These are phyloP conservation scores for Suillus subalutaceus DNA, from an alignment of 768 basidiomycete genomes.

Conservation along the genomic window DNA sequence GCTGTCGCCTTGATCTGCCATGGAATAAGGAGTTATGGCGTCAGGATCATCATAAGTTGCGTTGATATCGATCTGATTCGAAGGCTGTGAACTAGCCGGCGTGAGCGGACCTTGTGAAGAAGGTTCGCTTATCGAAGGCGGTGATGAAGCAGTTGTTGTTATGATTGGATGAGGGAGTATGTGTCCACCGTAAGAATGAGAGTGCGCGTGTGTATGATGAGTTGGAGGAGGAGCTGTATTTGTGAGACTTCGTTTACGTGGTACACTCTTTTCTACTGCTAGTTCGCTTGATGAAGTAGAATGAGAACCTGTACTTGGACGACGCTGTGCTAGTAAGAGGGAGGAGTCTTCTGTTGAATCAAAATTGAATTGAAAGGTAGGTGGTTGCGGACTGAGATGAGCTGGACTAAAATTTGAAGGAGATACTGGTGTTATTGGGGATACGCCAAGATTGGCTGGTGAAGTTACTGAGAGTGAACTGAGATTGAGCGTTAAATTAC, in stretches of 20 bases:
- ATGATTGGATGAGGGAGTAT: constrained; percentile 33
- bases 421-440: constrained; percentile 64
- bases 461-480: constrained; percentile 67
- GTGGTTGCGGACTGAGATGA: constrained; percentile 46
- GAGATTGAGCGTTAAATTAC: constrained; percentile 66
- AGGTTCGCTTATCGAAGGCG: constrained; percentile 28
- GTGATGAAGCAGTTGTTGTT: constrained; percentile 34
- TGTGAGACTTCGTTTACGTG: constrained; percentile 70
- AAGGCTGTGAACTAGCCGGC: constrained; percentile 19
- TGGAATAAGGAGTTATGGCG: constrained; percentile 37
- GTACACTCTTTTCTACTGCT: constrained; percentile 51
- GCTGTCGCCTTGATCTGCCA: constrained; percentile 21
- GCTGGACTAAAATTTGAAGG: constrained; percentile 43
- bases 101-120: constrained; percentile 27
- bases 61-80: constrained; percentile 33
- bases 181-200: constrained; percentile 26
- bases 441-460: constrained; percentile 56
- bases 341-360: constrained; percentile 34
- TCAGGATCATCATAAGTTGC: constrained; percentile 63
- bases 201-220: constrained; percentile 28
- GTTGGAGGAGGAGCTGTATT: constrained; percentile 29
- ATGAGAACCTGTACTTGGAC: constrained; percentile 42
- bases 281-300: constrained; percentile 50
- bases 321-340: constrained; percentile 33
- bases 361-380: constrained; percentile 55